Evolutionary conservation across 495 filamentous ascomycete genomes (phyloP).

Genomic region (Daldinia concentrica): DNA sequence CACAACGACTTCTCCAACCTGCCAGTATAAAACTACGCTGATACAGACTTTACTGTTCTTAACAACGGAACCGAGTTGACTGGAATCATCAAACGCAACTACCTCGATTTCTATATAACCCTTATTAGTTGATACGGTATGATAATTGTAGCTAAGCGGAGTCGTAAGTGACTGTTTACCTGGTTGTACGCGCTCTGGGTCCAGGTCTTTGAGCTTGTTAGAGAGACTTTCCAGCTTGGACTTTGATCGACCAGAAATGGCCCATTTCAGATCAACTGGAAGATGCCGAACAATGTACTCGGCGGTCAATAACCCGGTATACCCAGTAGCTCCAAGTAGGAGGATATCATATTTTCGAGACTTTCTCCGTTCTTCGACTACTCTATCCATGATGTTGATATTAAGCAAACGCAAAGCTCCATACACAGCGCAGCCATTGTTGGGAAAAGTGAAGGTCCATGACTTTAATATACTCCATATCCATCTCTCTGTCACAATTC

Average conservation of each 20-base stretch:
- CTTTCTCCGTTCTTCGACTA: conserved; percentile 7
- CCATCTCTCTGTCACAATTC: not conserved
- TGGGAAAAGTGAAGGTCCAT: not conserved
- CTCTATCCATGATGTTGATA: conserved; percentile 4
- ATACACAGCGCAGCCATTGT: not conserved
- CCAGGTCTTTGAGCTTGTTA: conserved; percentile 66
- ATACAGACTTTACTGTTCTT: conserved; percentile 73
- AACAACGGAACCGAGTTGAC: conserved; percentile 65
- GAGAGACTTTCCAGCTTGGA: conserved; percentile 70
- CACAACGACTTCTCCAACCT: conserved; percentile 76
- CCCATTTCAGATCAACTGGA: conserved; percentile 81
- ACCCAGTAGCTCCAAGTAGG: conserved; percentile 72
- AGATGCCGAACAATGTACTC: conserved; percentile 71
- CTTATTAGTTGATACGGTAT: not conserved
- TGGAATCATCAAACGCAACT: conserved; percentile 54
- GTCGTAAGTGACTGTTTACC: conserved; percentile 53
- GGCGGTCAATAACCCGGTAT: conserved; percentile 75
- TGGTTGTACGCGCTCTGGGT: conserved; percentile 70
- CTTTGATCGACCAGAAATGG: conserved; percentile 76
- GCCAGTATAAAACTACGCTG: conserved; percentile 76
- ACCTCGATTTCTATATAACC: conserved; percentile 24
- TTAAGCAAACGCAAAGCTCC: not conserved
- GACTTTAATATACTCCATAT: not conserved
- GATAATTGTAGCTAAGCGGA: not conserved
- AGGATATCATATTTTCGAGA: conserved; percentile 29